Percentiles rank a stretch among this genome's conserved stretches.
Conservation (phyloP, 2,329 filamentous ascomycete species). For the Clarireedia homoeocarpa region DNA sequence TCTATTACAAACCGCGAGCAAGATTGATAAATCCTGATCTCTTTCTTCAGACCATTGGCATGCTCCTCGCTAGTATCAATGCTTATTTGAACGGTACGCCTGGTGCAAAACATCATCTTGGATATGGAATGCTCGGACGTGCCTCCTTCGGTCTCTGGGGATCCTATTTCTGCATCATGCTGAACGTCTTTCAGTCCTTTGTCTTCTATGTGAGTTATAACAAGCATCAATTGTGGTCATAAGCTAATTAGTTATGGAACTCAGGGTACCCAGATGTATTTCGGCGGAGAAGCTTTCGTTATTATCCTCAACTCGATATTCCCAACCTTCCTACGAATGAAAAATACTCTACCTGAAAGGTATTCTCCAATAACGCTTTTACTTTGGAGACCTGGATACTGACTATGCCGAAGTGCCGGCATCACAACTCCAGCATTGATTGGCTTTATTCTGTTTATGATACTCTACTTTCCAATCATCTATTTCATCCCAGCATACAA, state of each 20-base stretch:
- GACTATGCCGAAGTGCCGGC: slow-evolving; percentile 27
- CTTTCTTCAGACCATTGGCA: neutral
- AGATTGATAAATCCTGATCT: neutral
- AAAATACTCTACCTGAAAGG: slow-evolving; percentile 30
- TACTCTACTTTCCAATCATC: neutral
- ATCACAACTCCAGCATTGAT: slow-evolving; percentile 35
- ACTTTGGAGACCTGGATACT: slow-evolving; percentile 31
- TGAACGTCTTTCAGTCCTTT: neutral
- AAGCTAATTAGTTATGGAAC: neutral
- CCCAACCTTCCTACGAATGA: slow-evolving; percentile 30
- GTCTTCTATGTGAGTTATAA: neutral
- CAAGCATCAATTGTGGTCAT: neutral
- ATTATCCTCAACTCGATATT: slow-evolving; percentile 28
- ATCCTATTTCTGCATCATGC: neutral
- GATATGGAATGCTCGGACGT: neutral
- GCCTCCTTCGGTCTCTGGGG: neutral
- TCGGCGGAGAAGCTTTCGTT: neutral
- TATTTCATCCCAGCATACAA: neutral
- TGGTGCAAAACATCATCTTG: neutral
- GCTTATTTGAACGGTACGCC: neutral
- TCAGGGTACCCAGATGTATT: neutral
- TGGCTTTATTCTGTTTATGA: slow-evolving; percentile 29
- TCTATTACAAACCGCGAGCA: neutral
- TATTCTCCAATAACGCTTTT: slow-evolving; percentile 30
- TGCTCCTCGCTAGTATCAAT: neutral